Evolutionary conservation across 2,329 filamentous ascomycete species (phyloP).

Genomic region (Ophiostoma australiae): DNA sequence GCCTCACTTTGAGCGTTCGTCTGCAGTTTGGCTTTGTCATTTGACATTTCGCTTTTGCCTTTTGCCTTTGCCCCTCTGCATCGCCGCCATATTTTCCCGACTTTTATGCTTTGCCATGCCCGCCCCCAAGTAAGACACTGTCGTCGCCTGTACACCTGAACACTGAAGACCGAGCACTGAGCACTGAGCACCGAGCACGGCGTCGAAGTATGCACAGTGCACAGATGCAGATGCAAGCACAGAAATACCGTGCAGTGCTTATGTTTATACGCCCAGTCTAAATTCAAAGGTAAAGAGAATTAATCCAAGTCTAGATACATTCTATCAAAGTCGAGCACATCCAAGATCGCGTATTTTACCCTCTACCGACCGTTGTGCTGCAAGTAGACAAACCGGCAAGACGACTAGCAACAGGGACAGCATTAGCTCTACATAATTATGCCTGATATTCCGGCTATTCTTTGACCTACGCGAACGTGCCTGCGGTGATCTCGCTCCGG

Average conservation of each 20-base stretch:
- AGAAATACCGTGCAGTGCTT: not conserved
- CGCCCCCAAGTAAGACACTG: not conserved
- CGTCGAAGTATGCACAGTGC: not conserved
- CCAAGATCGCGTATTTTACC: not conserved
- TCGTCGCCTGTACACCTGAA: slow-evolving; percentile 3
- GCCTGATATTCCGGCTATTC: not conserved
- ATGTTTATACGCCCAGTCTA: not conserved
- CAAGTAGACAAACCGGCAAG: not conserved
- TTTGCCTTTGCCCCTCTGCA: not conserved
- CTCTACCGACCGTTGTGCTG: not conserved
- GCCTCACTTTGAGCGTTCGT: not conserved
- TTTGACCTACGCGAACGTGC: not conserved
- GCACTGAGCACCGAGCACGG: not conserved
- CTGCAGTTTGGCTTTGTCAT: too few species aligned
- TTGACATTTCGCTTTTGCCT: not conserved
- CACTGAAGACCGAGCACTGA: too few species aligned
- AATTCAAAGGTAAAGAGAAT: too few species aligned
- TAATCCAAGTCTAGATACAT: too few species aligned
- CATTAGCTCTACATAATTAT: not conserved
- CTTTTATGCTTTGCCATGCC: not conserved
- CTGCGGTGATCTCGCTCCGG: not conserved
- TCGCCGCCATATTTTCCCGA: not conserved
- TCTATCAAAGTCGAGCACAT: not conserved
- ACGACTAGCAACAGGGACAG: too few species aligned
- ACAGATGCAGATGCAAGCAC: too few species aligned